Evolutionary conservation across 2,329 filamentous ascomycete genomes (phyloP).

Genomic region (Monosporascus sp.): DNA sequence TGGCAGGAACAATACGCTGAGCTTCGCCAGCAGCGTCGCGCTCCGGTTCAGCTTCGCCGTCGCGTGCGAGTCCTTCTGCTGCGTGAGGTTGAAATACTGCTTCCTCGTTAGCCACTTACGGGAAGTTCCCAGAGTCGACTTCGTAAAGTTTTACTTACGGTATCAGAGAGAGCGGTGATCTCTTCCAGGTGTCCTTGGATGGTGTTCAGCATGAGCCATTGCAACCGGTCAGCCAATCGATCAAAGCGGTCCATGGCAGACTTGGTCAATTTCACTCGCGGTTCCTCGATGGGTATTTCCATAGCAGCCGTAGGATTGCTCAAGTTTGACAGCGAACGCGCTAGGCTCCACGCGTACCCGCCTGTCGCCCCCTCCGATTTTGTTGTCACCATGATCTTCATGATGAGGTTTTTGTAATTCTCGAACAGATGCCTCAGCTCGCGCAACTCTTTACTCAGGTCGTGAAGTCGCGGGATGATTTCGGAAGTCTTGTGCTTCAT

Average conservation of each 20-base stretch:
- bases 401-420: constrained; percentile 54
- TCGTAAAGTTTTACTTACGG: constrained; percentile 39
- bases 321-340: neutral
- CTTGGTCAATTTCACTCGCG: constrained; percentile 27
- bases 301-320: neutral
- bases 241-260: constrained; percentile 54
- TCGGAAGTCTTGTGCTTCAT: constrained; percentile 38
- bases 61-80: constrained; percentile 67
- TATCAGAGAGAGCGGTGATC: constrained; percentile 63
- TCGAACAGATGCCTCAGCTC: constrained; percentile 56
- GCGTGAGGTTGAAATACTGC: constrained; percentile 73
- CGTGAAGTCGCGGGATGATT: constrained; percentile 53
- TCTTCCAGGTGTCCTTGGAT: constrained; percentile 61
- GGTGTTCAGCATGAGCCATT: constrained; percentile 55
- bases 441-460: constrained; percentile 55
- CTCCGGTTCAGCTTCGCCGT: constrained; percentile 67
- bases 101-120: neutral
- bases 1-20: constrained; percentile 70
- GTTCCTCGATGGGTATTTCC: neutral
- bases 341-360: constrained; percentile 3
- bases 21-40: constrained; percentile 67
- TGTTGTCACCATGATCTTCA: constrained; percentile 45
- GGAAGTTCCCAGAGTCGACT: no score
- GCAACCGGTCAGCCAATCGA: constrained; percentile 52
- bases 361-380: constrained; percentile 10